Evolutionary conservation across 148 eudicot genomes (phyloP), one percentile per base, ranked within the genome.

Genomic region (Cornus kousa): DNA sequence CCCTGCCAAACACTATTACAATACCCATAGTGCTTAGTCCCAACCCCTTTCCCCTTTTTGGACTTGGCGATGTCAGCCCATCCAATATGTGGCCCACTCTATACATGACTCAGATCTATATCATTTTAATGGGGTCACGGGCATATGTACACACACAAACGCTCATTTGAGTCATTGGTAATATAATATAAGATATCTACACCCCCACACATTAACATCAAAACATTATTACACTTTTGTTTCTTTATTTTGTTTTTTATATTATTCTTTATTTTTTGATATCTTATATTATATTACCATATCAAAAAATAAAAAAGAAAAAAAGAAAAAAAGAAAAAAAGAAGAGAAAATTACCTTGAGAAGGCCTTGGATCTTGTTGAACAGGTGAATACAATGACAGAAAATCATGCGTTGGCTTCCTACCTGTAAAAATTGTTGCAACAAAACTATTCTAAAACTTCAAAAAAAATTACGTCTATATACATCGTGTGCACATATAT

Each of bases 301-400:
- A n/a, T n/a, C n/a, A n/a, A n/a, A 7, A 4, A 39, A 39, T 39
- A 4, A 39, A 43, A 43, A 6, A 43, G 0, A 43, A 1, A 43
- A 6, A 43, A 6, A 43, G 0, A 6, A 16, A 35, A 24, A 4
- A 33, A 70, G 37, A 17, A 28, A 22, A 55, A 50, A 11, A 71
- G 65, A 23, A 72, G 35, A 65, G 22, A 37, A 59, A 67, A 23
- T 91, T 89, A 94, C 98, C 97, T 76, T 87, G 92, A 78, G 97
- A 74, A 73, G 92, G 86, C 80, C 85, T 85, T 86, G 97, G 93
- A 91, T 95, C 99, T 93, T 93, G 97, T 62, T 88, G 94, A 74
- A 71, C 80, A 69, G 95, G 84, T 64, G 97, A 88, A 84, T 88
- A 90, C 16, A 91, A 91, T 48, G 97, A 90, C 71, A 95, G 97